Percentiles rank a stretch among this genome's conserved stretches.
Conservation (phyloP, 1,284 basidiomycete genomes). For the Ustilago curta region DNA sequence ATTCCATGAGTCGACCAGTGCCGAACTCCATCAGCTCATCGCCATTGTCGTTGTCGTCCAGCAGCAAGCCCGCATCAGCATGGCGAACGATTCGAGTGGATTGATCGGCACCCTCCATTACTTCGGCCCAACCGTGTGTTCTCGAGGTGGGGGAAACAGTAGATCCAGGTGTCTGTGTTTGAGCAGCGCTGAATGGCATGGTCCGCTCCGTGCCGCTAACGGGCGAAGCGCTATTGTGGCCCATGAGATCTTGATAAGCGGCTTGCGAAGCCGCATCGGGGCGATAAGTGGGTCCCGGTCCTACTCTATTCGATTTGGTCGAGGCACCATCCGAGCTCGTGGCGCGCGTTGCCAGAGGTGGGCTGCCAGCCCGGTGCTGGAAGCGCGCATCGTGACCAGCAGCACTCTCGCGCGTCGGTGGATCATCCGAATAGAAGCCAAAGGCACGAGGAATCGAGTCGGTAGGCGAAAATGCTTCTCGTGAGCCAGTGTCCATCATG, state of each 20-base stretch:
- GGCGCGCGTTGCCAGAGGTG: conserved; percentile 7
- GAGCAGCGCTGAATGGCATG: conserved; percentile 15
- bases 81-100: conserved; percentile 48
- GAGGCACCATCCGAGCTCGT: conserved; percentile 29
- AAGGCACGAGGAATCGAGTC: conserved; percentile 26
- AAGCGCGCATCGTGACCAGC: conserved; percentile 6
- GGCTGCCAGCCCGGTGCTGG: conserved; percentile 19
- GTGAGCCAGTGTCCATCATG: conserved; percentile 28
- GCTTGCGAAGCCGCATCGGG: conserved; percentile 48
- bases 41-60: conserved; percentile 57
- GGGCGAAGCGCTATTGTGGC: conserved; percentile 25
- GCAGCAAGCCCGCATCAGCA: conserved; percentile 54
- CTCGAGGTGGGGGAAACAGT: conserved; percentile 6
- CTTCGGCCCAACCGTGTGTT: conserved; percentile 23
- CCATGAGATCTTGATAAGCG: conserved; percentile 42
- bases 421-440: conserved; percentile 34
- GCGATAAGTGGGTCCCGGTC: conserved; percentile 36
- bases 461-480: conserved; percentile 31
- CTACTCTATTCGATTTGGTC: conserved; percentile 36
- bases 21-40: conserved; percentile 38
- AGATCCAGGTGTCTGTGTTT: conserved; percentile 7
- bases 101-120: conserved; percentile 10
- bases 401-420: conserved; percentile 12
- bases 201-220: conserved; percentile 17
- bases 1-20: conserved; percentile 41